Conservation (phyloP, 495 filamentous ascomycete genomes). For the Sordaria brevicollis region DNA sequence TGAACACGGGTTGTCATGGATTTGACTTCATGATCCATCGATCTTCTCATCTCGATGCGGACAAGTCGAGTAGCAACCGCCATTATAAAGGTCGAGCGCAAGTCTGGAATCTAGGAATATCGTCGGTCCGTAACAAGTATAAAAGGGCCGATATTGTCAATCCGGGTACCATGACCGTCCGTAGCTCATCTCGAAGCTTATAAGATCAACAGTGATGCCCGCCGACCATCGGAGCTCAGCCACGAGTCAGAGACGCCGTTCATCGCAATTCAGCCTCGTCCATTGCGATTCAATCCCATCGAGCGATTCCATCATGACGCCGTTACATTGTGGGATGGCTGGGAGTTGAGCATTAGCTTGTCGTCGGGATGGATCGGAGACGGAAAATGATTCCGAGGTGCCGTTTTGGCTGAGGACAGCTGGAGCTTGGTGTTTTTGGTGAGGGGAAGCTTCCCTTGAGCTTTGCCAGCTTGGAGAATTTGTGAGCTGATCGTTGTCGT, state of each 20-base stretch:
- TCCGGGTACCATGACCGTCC: background rate
- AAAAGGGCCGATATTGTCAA: background rate
- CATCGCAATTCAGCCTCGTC: background rate
- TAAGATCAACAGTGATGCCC: background rate
- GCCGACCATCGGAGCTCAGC: background rate
- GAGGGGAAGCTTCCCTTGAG: no score
- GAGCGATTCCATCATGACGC: background rate
- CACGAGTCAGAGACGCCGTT: background rate
- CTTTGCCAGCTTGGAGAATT: no score
- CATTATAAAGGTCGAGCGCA: background rate
- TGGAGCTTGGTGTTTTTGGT: background rate
- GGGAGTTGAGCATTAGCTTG: background rate
- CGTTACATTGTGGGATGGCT: background rate
- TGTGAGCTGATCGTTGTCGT: background rate
- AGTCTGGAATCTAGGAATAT: background rate
- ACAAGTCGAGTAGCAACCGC: background rate
- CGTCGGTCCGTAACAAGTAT: background rate
- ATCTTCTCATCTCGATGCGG: background rate
- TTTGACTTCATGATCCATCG: constrained; percentile 7
- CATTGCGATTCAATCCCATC: background rate
- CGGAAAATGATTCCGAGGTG: background rate
- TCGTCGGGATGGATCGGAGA: background rate
- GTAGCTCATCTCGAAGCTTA: background rate
- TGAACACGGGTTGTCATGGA: background rate
- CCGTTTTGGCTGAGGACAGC: background rate